Base-by-base conservation (phyloP, 2,329 filamentous ascomycete genomes). In the Diaporthe sp. region DNA sequence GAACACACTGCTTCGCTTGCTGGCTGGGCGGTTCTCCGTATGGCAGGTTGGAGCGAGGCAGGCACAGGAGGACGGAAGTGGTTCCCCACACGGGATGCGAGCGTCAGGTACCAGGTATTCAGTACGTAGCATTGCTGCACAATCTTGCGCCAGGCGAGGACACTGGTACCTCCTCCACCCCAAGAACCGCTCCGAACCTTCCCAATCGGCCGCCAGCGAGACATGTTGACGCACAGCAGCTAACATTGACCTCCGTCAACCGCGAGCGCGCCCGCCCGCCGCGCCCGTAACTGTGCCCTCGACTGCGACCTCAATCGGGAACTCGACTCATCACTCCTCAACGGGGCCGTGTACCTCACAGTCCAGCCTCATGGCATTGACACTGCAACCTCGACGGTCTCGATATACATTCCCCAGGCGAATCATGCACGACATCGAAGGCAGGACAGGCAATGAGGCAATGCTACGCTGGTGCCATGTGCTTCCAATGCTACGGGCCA, bases 401-500 rank as follows among this genome's bases (percentile, higher is more conserved):
- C 47, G 65, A 39, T 51, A 53, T 13, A 22, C 34, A 53, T 68
- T 53, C 7, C 34, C 65, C 49, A 70, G 65, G 49, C 65, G 65
- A 70, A 70, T 70, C 49, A 70, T 70, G 65, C 65, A 70, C 65
- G 65, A 70, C 65, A 70, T 70, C 65, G 61, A 55, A 28, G 47
- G 8, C 49, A 55, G 65, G 49, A 55, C 65, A 22, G 49, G n/a
- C 49, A 70, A 31, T 39, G 22, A 55, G 65, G 65, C 65, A 70
- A 70, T 70, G 49, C 65, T 70, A 70, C 65, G 65, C 65, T 70
- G 65, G 12, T 68, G 65, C 65, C 65, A 70, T 70, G 65, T 70
- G 65, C 65, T 70, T 42, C 65, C 65, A 55, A 70, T 55, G 65
- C 65, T 55, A 55, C 65, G 49, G 65, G 34, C 49, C 65, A 42